These are phyloP conservation scores for Paralagenidium karlingii DNA, from an alignment of 352 stramenopile species.

Conservation along the genomic window DNA sequence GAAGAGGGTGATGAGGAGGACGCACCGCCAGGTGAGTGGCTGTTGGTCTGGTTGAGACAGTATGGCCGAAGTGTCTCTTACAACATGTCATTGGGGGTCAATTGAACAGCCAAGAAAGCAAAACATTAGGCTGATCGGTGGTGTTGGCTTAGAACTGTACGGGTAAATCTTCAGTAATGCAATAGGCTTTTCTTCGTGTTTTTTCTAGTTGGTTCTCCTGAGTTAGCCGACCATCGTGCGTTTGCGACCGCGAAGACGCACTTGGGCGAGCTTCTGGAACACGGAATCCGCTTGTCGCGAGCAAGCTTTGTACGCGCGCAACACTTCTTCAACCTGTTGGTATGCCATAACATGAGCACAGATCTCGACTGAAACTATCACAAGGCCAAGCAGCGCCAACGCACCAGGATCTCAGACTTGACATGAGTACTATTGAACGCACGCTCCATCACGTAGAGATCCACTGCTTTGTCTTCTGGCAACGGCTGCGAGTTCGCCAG, in stretches of 20 bases:
- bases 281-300: constrained; percentile 58
- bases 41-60: too few relatives aligned
- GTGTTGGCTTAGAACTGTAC: constrained; percentile 6
- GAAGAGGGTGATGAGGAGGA: constrained; percentile 7
- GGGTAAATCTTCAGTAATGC: constrained; percentile 2
- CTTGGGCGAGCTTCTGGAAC: constrained; percentile 80
- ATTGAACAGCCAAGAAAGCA: not conserved
- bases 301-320: constrained; percentile 79
- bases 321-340: constrained; percentile 58
- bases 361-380: constrained; percentile 2
- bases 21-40: too few relatives aligned
- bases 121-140: constrained; percentile 2
- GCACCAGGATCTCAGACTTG: constrained; percentile 66
- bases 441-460: constrained; percentile 90
- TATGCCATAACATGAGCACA: not conserved
- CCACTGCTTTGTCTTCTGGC: constrained; percentile 86
- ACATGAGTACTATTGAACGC: constrained; percentile 86
- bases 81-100: constrained; percentile 4
- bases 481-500: constrained; percentile 73
- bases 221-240: constrained; percentile 83
- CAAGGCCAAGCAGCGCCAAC: not conserved
- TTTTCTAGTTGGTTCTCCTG: not conserved
- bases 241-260: constrained; percentile 82
- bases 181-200: not conserved
- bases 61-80: too few relatives aligned